Evolutionary conservation across 345 rosid species (phyloP), one percentile per base, ranked within the genome.

Genomic region (Firmiana major): DNA sequence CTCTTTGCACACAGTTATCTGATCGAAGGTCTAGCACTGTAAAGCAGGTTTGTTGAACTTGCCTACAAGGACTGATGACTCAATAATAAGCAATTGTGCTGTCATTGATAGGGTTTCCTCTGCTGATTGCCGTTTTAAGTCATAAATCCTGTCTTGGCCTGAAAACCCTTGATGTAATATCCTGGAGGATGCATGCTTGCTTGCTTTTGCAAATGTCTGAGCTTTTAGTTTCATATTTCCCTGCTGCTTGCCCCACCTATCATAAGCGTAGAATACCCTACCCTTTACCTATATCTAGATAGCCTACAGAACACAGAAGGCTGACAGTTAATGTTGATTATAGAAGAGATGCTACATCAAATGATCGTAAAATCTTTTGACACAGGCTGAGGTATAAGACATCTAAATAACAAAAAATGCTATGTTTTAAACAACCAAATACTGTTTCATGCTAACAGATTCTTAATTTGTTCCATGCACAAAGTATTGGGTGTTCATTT

Each of bases 1-100:
- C 95, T 78, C 81, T 94, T 77, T 89, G 91, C 79, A 79, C 88
- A 17, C 98, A 94, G 74, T 86, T 94, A 81, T 85, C 98, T 53
- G 98, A 94, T 76, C 86, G 98, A 70, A 94, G 98, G 85, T 93
- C 98, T 74, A 94, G 84, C 82, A 88, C 93, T 65, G 97, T 94
- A 63, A 94, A 94, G 87, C 97, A 94, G 97, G 98, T 94, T 60
- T 34, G 85, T 53, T 54, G 63, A 19, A 72, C 48, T 72, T 53
- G 28, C 48, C 11, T 72, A 0, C 22, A 10, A 53, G 19, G 45
- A 72, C 19, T 9, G 63, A 54, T 72, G 49, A 70, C 24, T 72
- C 26, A 54, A n/a, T 6, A 38, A 53, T 53, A 34, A 36, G 26
- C 24, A 70, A 43, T 22, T 3, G 17, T 12, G 6, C 46, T 19